These are phyloP conservation scores for Fusarium sp. DNA, from an alignment of 2,329 filamentous ascomycete species.

Conservation along the genomic window DNA sequence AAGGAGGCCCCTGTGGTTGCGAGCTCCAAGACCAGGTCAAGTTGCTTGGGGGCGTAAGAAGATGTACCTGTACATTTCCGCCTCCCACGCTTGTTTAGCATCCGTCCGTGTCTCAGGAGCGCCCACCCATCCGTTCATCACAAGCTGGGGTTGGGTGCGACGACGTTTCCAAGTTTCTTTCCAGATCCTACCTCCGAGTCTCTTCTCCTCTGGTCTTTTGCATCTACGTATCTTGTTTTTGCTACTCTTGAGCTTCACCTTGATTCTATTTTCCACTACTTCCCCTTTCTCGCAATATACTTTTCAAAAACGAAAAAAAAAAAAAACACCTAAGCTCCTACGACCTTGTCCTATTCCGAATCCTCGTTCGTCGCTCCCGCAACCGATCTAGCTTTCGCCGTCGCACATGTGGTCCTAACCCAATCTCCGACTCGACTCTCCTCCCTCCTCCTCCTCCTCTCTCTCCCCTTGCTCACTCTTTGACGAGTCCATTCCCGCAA, in stretches of 20 bases:
- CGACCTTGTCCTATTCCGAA: constrained; percentile 19
- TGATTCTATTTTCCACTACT: neutral
- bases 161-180: constrained; percentile 40
- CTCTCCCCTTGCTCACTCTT: neutral
- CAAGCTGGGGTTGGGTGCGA: constrained; percentile 31
- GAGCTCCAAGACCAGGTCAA: neutral
- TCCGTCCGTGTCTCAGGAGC: constrained; percentile 30
- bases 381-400: constrained; percentile 26
- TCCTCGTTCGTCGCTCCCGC: constrained; percentile 38
- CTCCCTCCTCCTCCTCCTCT: constrained; percentile 7
- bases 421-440: constrained; percentile 24
- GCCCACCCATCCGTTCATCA: constrained; percentile 34
- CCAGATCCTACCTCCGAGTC: constrained; percentile 7
- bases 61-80: constrained; percentile 22
- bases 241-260: neutral
- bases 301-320: neutral
- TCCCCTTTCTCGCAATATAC: neutral
- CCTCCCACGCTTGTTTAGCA: neutral
- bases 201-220: constrained; percentile 6
- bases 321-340: neutral
- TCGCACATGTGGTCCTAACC: constrained; percentile 45
- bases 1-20: constrained; percentile 5
- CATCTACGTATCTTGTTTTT: constrained; percentile 8
- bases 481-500: constrained; percentile 20
- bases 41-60: neutral